These are phyloP conservation scores for Actinidia arguta DNA, from an alignment of 179 eudicot genomes.

Conservation along the genomic window DNA sequence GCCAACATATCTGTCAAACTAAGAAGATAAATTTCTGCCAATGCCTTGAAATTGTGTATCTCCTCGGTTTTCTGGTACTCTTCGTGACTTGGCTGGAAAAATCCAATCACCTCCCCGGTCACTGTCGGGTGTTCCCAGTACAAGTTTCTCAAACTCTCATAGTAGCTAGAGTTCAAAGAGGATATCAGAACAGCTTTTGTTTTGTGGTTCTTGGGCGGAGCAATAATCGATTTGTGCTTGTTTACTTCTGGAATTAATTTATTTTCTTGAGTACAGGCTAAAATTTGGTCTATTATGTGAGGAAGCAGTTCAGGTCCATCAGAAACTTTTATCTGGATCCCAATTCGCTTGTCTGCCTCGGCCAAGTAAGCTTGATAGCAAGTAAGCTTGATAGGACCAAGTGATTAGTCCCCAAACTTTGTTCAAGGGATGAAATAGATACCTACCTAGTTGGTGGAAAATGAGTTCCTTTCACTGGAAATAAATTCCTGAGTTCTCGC, in stretches of 20 bases:
- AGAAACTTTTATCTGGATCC: slow-evolving; percentile 81
- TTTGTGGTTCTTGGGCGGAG: slow-evolving; percentile 30
- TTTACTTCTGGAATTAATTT: slow-evolving; percentile 59
- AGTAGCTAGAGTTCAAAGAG: slow-evolving; percentile 69
- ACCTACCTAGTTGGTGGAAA: slow-evolving; percentile 83
- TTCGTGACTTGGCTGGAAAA: slow-evolving; percentile 90
- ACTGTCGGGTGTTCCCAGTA: slow-evolving; percentile 83
- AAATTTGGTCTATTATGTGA: slow-evolving; percentile 73
- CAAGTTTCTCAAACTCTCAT: slow-evolving; percentile 57
- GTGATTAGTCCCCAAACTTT: slow-evolving; percentile 88
- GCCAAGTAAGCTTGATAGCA: slow-evolving; percentile 79
- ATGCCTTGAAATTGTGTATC: slow-evolving; percentile 73
- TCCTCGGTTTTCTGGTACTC: slow-evolving; percentile 64
- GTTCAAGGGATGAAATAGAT: slow-evolving; percentile 87
- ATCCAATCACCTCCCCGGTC: slow-evolving; percentile 61
- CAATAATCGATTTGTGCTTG: slow-evolving; percentile 4
- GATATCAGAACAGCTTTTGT: slow-evolving; percentile 72
- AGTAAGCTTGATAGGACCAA: no score
- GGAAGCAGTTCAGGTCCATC: slow-evolving; percentile 65
- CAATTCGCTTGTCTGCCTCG: slow-evolving; percentile 71
- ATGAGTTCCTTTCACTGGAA: slow-evolving; percentile 76
- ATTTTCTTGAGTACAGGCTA: slow-evolving; percentile 62
- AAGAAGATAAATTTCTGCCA: slow-evolving; percentile 93
- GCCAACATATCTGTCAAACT: slow-evolving; percentile 74
- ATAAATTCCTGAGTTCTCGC: slow-evolving; percentile 63